phyloP scores from a whole-genome alignment of 805 yeast species.

The Maudiozyma bulderi region DNA sequence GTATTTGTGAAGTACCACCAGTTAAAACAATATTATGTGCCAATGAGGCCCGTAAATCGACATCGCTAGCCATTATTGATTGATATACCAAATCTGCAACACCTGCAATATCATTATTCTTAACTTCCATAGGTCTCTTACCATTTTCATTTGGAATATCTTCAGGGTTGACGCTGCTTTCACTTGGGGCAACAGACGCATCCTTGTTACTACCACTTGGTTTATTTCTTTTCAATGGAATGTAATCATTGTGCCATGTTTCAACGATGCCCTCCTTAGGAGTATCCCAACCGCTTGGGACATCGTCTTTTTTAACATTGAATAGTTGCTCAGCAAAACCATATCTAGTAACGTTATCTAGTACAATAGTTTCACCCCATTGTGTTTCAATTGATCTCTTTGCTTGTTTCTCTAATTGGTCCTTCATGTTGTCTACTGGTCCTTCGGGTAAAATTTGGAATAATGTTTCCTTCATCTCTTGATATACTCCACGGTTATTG shows the following conservation, averaged over 20 bases:
- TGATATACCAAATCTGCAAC: conserved; percentile 53
- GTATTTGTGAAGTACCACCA: conserved; percentile 73
- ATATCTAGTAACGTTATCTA: conserved; percentile 47
- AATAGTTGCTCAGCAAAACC: conserved; percentile 66
- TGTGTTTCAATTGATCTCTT: conserved; percentile 61
- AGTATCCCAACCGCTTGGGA: conserved; percentile 25
- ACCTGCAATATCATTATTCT: conserved; percentile 31
- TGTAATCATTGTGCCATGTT: conserved; percentile 51
- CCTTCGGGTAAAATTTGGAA: conserved; percentile 36
- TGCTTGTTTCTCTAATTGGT: conserved; percentile 22
- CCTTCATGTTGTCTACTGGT: conserved; percentile 16
- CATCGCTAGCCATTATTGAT: conserved; percentile 51
- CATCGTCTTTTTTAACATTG: conserved; percentile 42
- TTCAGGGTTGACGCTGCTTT: conserved; percentile 16
- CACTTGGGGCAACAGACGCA: conserved; percentile 27
- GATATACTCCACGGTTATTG: conserved; percentile 40
- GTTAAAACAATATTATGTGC: conserved; percentile 85
- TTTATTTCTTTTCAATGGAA: conserved; percentile 57
- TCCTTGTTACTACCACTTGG: conserved; percentile 13
- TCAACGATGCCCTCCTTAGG: conserved; percentile 49
- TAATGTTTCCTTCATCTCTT: conserved; percentile 69
- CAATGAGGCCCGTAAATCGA: conserved; percentile 72
- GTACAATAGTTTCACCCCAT: conserved; percentile 57
- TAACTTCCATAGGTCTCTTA: conserved; percentile 21
- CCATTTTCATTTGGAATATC: conserved; percentile 19